Evolutionary conservation across 441 rosid genomes (phyloP), one percentile per base, ranked within the genome.

Genomic region (Adansonia grandidieri): DNA sequence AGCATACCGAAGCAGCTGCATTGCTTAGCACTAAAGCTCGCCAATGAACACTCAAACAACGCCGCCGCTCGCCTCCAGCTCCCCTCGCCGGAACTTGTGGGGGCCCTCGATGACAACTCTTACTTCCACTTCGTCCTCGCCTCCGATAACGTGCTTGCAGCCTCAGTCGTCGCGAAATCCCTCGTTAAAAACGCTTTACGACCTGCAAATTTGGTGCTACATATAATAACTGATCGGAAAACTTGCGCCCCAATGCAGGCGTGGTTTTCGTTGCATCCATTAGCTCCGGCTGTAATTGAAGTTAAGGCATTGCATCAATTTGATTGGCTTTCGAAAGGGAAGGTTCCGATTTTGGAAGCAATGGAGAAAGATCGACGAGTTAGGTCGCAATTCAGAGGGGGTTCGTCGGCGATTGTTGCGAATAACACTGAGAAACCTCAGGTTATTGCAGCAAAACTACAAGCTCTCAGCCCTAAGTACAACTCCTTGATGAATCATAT

Each of bases 211-310:
- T 78, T 91, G 24, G 98, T 94, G n/a, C 87, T 96, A 13, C 99
- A 96, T 85, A 85, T 96, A 60, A 91, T 96, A 76, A 96, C 99
- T 2, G 98, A 94, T 70, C 81, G 86, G 85, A 96, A 94, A 80
- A 94, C 99, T 5, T 92, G 87, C 71, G 90, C 91, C 22, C 98
- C 99, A 0, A 96, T 96, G 99, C 99, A 92, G 82, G 98, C 99
- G 2, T 96, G 99, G 99, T 96, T 96, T 85, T 93, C 98, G 0
- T 40, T 96, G 85, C 98, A 96, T 81, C 86, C 96, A 40, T 80
- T 94, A 19, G 80, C 88, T 4, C 98, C 96, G 22, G 93, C 98
- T 6, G 80, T 96, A 15, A 81, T 96, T 76, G 98, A 96, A 86
- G 98, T 96, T 13, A 94, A 94, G 92, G 98, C 96, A 8, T 79